Conservation (phyloP, 2,329 filamentous ascomycete species). For the Graphilbum fragrans region DNA sequence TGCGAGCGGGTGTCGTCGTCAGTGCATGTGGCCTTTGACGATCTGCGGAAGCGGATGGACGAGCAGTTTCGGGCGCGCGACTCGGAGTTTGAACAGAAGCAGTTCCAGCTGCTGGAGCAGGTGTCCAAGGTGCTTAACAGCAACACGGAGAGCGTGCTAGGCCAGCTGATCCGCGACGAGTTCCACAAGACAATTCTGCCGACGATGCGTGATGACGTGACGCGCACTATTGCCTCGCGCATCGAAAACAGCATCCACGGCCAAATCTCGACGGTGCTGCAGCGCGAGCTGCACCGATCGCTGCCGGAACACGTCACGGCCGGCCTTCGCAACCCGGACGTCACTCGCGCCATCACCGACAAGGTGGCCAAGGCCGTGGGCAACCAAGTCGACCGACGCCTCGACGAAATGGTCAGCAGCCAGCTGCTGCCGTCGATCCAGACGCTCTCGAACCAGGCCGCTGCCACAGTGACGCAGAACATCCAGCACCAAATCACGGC, state of each 20-base stretch:
- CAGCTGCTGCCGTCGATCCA: slow-evolving; percentile 56
- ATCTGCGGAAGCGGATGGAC: slow-evolving; percentile 28
- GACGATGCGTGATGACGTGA: slow-evolving; percentile 54
- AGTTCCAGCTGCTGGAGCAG: slow-evolving; percentile 42
- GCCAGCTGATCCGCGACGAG: slow-evolving; percentile 62
- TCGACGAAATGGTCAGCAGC: slow-evolving; percentile 47
- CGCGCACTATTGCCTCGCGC: slow-evolving; percentile 58
- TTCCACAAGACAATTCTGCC: slow-evolving; percentile 69
- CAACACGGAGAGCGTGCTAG: slow-evolving; percentile 59
- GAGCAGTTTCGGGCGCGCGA: slow-evolving; percentile 49
- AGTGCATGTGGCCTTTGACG: slow-evolving; percentile 41
- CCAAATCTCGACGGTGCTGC: slow-evolving; percentile 52
- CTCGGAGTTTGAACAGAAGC: slow-evolving; percentile 37
- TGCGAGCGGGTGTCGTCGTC: slow-evolving; percentile 31
- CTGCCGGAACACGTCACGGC: slow-evolving; percentile 56
- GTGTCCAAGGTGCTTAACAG: slow-evolving; percentile 49
- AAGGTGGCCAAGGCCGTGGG: slow-evolving; percentile 56
- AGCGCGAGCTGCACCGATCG: slow-evolving; percentile 59
- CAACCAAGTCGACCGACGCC: slow-evolving; percentile 56
- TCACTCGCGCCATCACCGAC: slow-evolving; percentile 62
- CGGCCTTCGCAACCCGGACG: slow-evolving; percentile 60
- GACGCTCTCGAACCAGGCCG: slow-evolving; percentile 50
- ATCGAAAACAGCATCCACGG: slow-evolving; percentile 56
- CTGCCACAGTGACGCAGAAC: slow-evolving; percentile 55
- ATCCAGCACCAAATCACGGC: slow-evolving; percentile 50